Evolutionary conservation across 148 eudicot species (phyloP), one percentile per base, ranked within the genome.

Genomic region (Mesembryanthemum crystallinum): DNA sequence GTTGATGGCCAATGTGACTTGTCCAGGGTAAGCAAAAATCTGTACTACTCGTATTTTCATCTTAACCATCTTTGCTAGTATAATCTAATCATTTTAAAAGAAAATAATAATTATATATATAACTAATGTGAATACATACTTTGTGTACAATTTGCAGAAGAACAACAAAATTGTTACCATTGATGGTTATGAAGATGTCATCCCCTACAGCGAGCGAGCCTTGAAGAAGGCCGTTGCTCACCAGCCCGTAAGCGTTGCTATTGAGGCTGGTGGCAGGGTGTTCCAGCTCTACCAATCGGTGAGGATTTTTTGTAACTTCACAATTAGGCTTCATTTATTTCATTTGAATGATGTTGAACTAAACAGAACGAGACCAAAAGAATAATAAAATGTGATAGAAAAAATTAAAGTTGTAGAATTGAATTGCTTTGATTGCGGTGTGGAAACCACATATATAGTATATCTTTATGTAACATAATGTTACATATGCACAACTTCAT

Each of bases 181-280:
- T 67, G 97, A 95, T 51, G 93, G 91, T 0, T 92, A 88, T 32
- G 99, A 92, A 82, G 98, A 95, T 79, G 99, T 92, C 13, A 90
- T 88, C 28, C 84, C 92, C 2, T 77, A 82, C 75, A 81, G 83
- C 55, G 99, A 95, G 88, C 83, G 78, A 55, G 94, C 97, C 13
- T 52, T 95, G 80, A 84, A 77, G 83, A 95, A 89, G 81, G 99
- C 98, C 2, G 97, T 91, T 47, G 94, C 98, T 20, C 91, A 92
- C 75, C 99, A 95, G 82, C 99, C 97, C 33, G 86, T 95, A 12
- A 91, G 98, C 37, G 97, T 91, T 18, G 99, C 96, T 20, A 91
- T 95, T 65, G 99, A 95, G 82, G 97, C 98, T 35, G 75, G 92
- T 20, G 92, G 99, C 24, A 81, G 88, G 72, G 87, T 82, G 3